A percentile compares a stretch with the other conserved stretches of the same genome.
phyloP scores from a whole-genome alignment of 768 basidiomycete genomes.

The Suillus subaureus region DNA sequence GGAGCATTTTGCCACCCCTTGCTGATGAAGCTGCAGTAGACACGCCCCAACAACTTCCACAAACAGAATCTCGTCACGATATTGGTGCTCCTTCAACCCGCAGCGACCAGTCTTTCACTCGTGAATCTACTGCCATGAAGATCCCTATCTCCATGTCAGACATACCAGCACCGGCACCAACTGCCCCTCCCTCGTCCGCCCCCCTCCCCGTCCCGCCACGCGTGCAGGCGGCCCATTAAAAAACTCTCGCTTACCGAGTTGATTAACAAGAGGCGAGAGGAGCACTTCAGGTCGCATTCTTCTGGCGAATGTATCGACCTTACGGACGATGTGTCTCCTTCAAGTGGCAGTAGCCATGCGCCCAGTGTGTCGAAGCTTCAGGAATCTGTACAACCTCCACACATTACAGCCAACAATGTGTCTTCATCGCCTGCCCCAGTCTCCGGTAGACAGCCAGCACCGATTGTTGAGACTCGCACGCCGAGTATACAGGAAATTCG shows the following conservation, averaged over 20 bases:
- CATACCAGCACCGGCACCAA: constrained; percentile 5
- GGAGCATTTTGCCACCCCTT: neutral
- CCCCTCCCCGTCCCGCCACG: constrained; percentile 28
- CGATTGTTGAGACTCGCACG: neutral
- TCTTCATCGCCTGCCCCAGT: neutral
- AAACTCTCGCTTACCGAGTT: constrained; percentile 23
- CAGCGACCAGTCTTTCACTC: neutral
- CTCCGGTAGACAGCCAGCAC: neutral
- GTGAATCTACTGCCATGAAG: constrained; percentile 1
- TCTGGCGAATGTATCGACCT: constrained; percentile 5
- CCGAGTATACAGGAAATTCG: constrained; percentile 6
- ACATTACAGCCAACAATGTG: neutral
- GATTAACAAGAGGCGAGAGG: constrained; percentile 24
- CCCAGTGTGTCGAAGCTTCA: neutral
- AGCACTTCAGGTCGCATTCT: neutral
- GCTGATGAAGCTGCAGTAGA: neutral
- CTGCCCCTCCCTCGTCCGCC: neutral
- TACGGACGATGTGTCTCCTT: neutral
- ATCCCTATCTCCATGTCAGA: neutral
- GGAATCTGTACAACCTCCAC: neutral
- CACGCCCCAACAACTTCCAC: neutral
- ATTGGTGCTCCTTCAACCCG: neutral
- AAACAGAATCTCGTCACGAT: neutral
- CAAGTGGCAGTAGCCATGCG: neutral
- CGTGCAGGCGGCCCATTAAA: constrained; percentile 14